Evolutionary conservation across 164 flowering plant species (phyloP), one percentile per base, ranked within the genome.

Genomic region (Chimonanthus salicifolius): DNA sequence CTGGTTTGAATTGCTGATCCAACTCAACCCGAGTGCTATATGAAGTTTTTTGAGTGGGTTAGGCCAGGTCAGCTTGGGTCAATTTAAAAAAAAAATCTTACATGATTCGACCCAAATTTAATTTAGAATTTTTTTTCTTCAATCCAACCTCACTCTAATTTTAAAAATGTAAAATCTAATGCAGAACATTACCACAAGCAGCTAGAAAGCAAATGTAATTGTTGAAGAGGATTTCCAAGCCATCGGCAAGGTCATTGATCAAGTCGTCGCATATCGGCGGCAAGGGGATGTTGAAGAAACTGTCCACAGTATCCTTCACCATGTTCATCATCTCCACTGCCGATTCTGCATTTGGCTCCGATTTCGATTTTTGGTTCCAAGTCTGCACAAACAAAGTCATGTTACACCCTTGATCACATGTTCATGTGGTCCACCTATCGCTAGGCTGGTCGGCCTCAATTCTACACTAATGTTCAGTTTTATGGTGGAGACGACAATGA

Each of bases 361-460:
- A 72, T 83, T 90, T 93, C 20, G 99, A 96, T 77, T 83, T 93
- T 16, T 97, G 95, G 65, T 88, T 93, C 99, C 99, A 96, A 74
- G 94, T 96, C 98, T 95, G 79, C 47, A 64, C 51, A 49, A 49
- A 49, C 51, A 49, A 5, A 49, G 33, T 49, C 6, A 49, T 5
- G 9, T 49, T 49, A 49, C 9, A 49, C 51, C 51, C 6, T 49
- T 33, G 33, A 33, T 33, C 33, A 33, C 33, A 33, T 33, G 33
- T 33, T 33, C 33, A 33, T 33, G 33, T 0, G 33, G 33, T 1
- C 33, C 33, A 33, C 33, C 33, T 33, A 33, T 33, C 33, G 33
- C 33, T 0, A 33, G 33, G 0, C 33, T 33, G 33, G 33, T 33
- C 1, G 33, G 33, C 1, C 33, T 33, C 33, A 33, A 33, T 1